A percentile compares a stretch with the other conserved stretches of the same genome.
Evolutionary conservation across 1,139 yeast species (phyloP).

Genomic region (Suhomyces terraborum): DNA sequence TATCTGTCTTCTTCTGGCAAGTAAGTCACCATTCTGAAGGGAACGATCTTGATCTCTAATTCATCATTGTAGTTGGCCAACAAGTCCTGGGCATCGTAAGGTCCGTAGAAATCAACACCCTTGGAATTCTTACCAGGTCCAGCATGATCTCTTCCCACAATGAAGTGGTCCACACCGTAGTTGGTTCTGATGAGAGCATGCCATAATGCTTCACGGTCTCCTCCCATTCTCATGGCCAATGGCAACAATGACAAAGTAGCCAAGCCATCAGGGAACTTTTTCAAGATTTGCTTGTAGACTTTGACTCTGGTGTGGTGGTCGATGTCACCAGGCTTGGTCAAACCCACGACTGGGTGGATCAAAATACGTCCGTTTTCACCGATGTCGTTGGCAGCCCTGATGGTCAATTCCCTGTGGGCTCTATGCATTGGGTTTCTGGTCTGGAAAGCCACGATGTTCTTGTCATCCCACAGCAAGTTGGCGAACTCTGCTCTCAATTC

Average conservation of each 20-base stretch:
- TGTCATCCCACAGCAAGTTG: conserved; percentile 71
- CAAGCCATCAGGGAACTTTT: conserved; percentile 91
- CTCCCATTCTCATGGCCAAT: conserved; percentile 98
- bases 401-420: conserved; percentile 95
- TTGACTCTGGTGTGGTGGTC: conserved; percentile 97
- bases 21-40: conserved; percentile 96
- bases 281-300: conserved; percentile 88
- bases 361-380: conserved; percentile 62
- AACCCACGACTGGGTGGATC: conserved; percentile 96
- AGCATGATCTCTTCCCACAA: conserved; percentile 97
- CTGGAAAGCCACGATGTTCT: conserved; percentile 93
- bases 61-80: conserved; percentile 77
- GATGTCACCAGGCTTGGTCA: conserved; percentile 96
- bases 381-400: conserved; percentile 76
- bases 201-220: conserved; percentile 98
- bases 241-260: conserved; percentile 89
- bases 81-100: conserved; percentile 92
- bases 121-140: conserved; percentile 95
- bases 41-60: conserved; percentile 79
- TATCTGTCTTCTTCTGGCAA: conserved; percentile 94
- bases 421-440: conserved; percentile 99
- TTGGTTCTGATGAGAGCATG: conserved; percentile 96
- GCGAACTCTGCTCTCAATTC: conserved; percentile 84
- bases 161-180: conserved; percentile 95
- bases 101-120: conserved; percentile 95